Conservation (phyloP, 306 rosid species). For the Crataegus laevigata region DNA sequence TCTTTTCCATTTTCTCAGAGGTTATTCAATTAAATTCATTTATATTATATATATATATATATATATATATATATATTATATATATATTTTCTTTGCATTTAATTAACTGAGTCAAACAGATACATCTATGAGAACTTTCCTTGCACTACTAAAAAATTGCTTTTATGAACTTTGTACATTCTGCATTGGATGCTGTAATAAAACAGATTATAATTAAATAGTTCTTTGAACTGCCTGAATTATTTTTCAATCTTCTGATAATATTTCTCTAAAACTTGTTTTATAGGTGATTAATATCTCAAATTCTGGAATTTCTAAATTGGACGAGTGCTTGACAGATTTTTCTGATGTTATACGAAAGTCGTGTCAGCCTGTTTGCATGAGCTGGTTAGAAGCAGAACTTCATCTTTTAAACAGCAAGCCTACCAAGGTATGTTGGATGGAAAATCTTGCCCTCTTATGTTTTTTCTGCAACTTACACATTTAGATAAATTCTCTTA, state of each 20-base stretch:
- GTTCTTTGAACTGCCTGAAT: neutral
- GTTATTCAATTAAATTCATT: too few species aligned
- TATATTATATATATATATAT: too few species aligned
- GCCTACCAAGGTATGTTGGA: slow-evolving; percentile 42
- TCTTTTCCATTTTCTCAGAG: neutral
- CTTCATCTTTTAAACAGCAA: slow-evolving; percentile 38
- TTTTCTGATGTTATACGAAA: slow-evolving; percentile 55
- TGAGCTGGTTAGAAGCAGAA: slow-evolving; percentile 73
- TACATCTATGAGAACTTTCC: neutral
- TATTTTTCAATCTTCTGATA: neutral
- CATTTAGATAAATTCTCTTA: slow-evolving; percentile 10
- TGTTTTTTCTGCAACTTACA: slow-evolving; percentile 1
- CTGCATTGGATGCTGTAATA: neutral
- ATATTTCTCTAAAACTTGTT: neutral
- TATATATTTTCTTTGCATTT: neutral
- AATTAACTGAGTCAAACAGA: neutral
- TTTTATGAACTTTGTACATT: neutral
- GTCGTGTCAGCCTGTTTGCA: slow-evolving; percentile 50
- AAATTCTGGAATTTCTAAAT: slow-evolving; percentile 27
- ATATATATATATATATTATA: neutral
- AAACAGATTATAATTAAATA: neutral
- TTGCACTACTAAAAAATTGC: neutral
- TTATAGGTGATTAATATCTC: slow-evolving; percentile 62
- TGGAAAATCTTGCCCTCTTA: slow-evolving; percentile 8
- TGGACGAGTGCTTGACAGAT: slow-evolving; percentile 38